Evolutionary conservation across 768 basidiomycete genomes (phyloP).

Genomic region (Mycena vulgaris): DNA sequence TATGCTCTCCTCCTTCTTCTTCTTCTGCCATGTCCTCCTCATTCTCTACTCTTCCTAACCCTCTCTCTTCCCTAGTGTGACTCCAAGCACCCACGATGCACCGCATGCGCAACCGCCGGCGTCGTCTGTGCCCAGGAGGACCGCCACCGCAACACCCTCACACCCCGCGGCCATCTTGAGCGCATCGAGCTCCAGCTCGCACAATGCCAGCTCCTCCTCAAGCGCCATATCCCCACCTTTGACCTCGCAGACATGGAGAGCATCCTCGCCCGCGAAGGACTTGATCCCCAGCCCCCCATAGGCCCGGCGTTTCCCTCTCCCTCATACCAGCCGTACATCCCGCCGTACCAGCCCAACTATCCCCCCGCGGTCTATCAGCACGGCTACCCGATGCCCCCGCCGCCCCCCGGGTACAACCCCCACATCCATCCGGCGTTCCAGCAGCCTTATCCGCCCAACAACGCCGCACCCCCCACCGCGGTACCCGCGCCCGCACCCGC

Average conservation of each 20-base stretch:
- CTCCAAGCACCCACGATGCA: slow-evolving; percentile 90
- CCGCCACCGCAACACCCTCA: slow-evolving; percentile 88
- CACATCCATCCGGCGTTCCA: slow-evolving; percentile 76
- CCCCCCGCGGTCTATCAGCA: slow-evolving; percentile 48
- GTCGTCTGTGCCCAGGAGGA: slow-evolving; percentile 90
- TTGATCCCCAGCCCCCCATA: slow-evolving; percentile 61
- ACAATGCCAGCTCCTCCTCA: slow-evolving; percentile 85
- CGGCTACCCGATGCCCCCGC: slow-evolving; percentile 56
- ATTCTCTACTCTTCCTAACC: slow-evolving; percentile 44
- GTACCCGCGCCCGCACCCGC: slow-evolving; percentile 43
- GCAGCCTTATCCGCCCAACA: slow-evolving; percentile 60
- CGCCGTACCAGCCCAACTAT: slow-evolving; percentile 39
- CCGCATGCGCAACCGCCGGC: slow-evolving; percentile 86
- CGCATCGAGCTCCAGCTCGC: slow-evolving; percentile 85
- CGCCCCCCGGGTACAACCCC: slow-evolving; percentile 64
- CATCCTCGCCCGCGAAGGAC: slow-evolving; percentile 74
- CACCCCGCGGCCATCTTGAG: slow-evolving; percentile 87
- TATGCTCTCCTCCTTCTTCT: slow-evolving; percentile 14
- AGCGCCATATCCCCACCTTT: slow-evolving; percentile 79
- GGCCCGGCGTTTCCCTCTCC: slow-evolving; percentile 35
- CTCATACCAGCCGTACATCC: slow-evolving; percentile 42
- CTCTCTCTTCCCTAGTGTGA: slow-evolving; percentile 75
- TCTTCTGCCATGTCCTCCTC: slow-evolving; percentile 51
- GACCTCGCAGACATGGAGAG: slow-evolving; percentile 77
- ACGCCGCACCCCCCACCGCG: slow-evolving; percentile 43